Evolutionary conservation across 1,284 basidiomycete species (phyloP).

Genomic region (Leccinum holopus): DNA sequence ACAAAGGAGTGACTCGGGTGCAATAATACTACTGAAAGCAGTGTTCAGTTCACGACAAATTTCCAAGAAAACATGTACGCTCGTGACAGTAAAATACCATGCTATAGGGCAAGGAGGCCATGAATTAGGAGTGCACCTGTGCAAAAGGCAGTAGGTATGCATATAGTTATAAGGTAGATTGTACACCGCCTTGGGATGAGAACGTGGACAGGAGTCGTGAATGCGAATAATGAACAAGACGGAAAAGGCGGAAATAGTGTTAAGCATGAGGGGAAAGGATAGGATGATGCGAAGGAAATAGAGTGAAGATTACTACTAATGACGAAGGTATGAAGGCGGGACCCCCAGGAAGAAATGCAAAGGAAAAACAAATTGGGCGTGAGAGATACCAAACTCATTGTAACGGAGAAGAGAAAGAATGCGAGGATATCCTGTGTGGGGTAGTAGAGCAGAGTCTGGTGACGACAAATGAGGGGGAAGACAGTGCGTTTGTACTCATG

Average conservation of each 20-base stretch:
- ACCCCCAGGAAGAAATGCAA: slow-evolving; percentile 23
- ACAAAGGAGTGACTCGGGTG: neutral
- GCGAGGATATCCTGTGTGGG: slow-evolving; percentile 32
- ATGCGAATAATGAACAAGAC: slow-evolving; percentile 31
- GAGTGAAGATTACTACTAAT: slow-evolving; percentile 31
- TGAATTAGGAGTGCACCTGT: slow-evolving; percentile 36
- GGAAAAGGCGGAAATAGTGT: slow-evolving; percentile 21
- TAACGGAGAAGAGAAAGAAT: slow-evolving; percentile 16
- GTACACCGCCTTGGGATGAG: slow-evolving; percentile 33
- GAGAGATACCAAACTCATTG: slow-evolving; percentile 28
- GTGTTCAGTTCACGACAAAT: neutral
- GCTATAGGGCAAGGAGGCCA: slow-evolving; percentile 24
- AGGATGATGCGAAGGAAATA: slow-evolving; percentile 31
- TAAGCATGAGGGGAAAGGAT: slow-evolving; percentile 28
- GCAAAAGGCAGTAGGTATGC: slow-evolving; percentile 36
- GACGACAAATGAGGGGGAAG: slow-evolving; percentile 12
- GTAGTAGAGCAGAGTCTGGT: slow-evolving; percentile 24
- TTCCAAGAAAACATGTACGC: slow-evolving; percentile 1
- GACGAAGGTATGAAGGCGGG: slow-evolving; percentile 33
- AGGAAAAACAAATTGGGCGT: slow-evolving; percentile 23
- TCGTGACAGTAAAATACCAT: slow-evolving; percentile 21
- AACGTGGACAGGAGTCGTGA: slow-evolving; percentile 22
- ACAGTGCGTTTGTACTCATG: slow-evolving; percentile 28
- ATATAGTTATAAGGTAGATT: slow-evolving; percentile 38
- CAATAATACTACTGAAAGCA: slow-evolving; percentile 6